A percentile compares a stretch with the other conserved stretches of the same genome.
phyloP scores from a whole-genome alignment of 495 filamentous ascomycete species.

The Podospora comata region DNA sequence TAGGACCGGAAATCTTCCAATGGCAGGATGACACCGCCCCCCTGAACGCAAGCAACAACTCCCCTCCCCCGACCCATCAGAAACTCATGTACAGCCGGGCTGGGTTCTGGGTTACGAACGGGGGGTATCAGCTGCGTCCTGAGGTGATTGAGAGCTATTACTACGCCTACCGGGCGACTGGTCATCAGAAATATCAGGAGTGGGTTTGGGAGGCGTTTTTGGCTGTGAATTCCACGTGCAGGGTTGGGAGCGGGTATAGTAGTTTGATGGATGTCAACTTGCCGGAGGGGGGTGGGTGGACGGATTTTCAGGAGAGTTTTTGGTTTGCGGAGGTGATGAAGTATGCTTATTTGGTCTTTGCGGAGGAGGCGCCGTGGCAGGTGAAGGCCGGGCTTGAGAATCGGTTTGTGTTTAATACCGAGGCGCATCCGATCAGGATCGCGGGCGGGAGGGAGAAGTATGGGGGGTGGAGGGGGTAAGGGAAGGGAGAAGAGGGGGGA shows the following conservation, averaged over 20 bases:
- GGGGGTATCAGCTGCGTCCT: slow-evolving; percentile 67
- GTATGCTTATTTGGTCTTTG: slow-evolving; percentile 67
- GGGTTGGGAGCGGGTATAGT: slow-evolving; percentile 64
- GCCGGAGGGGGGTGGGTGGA: slow-evolving; percentile 55
- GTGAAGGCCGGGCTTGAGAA: slow-evolving; percentile 56
- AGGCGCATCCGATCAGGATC: slow-evolving; percentile 74
- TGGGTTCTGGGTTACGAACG: slow-evolving; percentile 71
- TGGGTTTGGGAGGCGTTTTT: slow-evolving; percentile 84
- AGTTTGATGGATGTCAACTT: slow-evolving; percentile 65
- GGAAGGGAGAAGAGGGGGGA: neutral
- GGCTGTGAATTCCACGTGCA: slow-evolving; percentile 62
- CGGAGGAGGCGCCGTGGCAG: slow-evolving; percentile 60
- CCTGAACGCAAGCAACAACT: slow-evolving; percentile 38
- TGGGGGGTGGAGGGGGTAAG: slow-evolving; percentile 2
- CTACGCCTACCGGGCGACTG: slow-evolving; percentile 80
- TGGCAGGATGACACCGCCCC: slow-evolving; percentile 57
- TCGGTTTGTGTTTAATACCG: slow-evolving; percentile 78
- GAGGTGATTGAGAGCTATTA: slow-evolving; percentile 88
- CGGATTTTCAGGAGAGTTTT: slow-evolving; percentile 82
- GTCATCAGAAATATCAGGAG: slow-evolving; percentile 66
- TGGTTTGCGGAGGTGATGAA: slow-evolving; percentile 89
- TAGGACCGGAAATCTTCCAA: slow-evolving; percentile 74
- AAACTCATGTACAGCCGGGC: slow-evolving; percentile 56
- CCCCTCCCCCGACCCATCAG: slow-evolving; percentile 45
- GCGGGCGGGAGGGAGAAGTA: slow-evolving; percentile 12